These are phyloP conservation scores for Parietaria judaica DNA, from an alignment of 306 rosid genomes.

Conservation along the genomic window DNA sequence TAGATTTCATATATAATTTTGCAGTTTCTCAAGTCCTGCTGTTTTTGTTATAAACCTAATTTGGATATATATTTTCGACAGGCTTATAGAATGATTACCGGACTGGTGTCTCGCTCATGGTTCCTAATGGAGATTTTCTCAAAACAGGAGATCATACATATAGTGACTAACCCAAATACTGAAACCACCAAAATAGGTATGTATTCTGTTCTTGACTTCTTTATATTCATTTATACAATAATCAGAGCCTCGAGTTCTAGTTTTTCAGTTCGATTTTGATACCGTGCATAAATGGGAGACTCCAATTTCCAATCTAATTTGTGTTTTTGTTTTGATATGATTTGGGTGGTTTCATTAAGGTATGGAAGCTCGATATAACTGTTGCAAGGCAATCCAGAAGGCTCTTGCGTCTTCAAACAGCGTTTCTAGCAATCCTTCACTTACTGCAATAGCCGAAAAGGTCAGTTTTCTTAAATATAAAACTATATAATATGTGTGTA, in stretches of 20 bases:
- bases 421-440: constrained; percentile 43
- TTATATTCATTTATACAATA: not conserved
- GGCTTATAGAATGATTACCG: constrained; percentile 71
- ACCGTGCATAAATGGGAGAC: not conserved
- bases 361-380: constrained; percentile 81
- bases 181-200: constrained; percentile 76
- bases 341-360: constrained; percentile 31
- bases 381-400: constrained; percentile 61
- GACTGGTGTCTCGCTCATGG: constrained; percentile 79
- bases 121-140: constrained; percentile 86
- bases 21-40: not conserved
- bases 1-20: too few relatives aligned
- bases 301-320: not conserved
- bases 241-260: not conserved
- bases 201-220: constrained; percentile 15
- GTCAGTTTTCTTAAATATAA: constrained; percentile 26
- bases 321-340: not conserved
- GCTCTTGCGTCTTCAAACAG: constrained; percentile 46
- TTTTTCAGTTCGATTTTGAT: constrained; percentile 3
- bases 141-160: constrained; percentile 60
- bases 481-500: too few relatives aligned
- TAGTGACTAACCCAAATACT: constrained; percentile 43
- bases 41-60: constrained; percentile 13
- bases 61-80: constrained; percentile 27
- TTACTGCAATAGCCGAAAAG: constrained; percentile 51